phyloP scores from a whole-genome alignment of 345 rosid species.

The Pelargonium nanum region DNA sequence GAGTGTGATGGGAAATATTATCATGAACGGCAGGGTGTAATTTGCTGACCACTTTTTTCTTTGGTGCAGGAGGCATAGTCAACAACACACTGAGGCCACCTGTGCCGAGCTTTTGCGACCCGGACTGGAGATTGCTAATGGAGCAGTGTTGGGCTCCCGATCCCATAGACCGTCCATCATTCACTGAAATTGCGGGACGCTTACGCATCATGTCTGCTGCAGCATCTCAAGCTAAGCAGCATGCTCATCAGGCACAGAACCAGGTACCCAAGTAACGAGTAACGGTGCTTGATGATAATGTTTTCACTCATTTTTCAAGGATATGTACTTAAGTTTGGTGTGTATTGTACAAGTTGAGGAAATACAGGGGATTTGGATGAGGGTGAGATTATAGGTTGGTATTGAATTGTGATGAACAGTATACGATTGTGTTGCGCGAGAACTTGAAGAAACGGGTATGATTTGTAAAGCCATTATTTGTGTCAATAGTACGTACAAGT shows the following conservation, averaged over 20 bases:
- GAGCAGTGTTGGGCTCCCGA: conserved; percentile 92
- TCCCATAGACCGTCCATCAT: conserved; percentile 61
- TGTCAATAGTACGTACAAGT: conserved; percentile 13
- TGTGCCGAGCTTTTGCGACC: conserved; percentile 59
- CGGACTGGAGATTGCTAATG: conserved; percentile 72
- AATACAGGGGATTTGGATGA: background rate
- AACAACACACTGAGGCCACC: conserved; percentile 69
- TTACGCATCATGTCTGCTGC: conserved; percentile 61
- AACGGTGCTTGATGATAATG: too few species aligned
- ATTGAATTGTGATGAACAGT: background rate
- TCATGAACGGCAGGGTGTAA: too few species aligned
- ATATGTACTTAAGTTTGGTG: background rate
- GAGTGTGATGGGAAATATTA: too few species aligned
- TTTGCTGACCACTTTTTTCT: background rate
- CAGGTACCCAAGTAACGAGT: conserved; percentile 19
- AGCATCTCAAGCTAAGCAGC: conserved; percentile 34
- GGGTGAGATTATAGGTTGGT: conserved; percentile 4
- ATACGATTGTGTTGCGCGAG: conserved; percentile 7
- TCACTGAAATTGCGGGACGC: conserved; percentile 65
- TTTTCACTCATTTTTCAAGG: too few species aligned
- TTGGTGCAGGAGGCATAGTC: conserved; percentile 68
- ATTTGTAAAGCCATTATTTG: conserved; percentile 13
- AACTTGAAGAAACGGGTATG: conserved; percentile 9
- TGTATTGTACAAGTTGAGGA: too few species aligned
- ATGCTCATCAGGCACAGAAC: conserved; percentile 20